phyloP scores from a whole-genome alignment of 331 rosid species.

The Ulmus americana region DNA sequence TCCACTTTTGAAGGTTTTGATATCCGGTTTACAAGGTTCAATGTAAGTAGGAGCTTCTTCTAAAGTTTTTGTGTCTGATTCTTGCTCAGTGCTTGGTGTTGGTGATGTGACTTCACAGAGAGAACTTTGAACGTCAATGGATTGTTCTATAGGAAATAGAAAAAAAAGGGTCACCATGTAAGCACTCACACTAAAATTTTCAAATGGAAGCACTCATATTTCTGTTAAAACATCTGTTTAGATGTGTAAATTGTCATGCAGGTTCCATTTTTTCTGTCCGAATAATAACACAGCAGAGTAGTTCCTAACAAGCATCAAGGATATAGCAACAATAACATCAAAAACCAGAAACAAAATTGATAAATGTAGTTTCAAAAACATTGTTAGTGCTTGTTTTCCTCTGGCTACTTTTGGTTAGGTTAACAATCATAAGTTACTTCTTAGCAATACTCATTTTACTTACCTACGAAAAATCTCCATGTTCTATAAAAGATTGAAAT shows the following conservation, averaged over 20 bases:
- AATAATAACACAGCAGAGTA: too few relatives aligned
- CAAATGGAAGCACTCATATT: not conserved
- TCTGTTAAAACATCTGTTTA: not conserved
- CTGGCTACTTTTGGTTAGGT: not conserved
- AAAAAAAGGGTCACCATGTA: constrained; percentile 1
- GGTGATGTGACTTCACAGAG: constrained; percentile 25
- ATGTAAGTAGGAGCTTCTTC: constrained; percentile 29
- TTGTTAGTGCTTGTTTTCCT: not conserved
- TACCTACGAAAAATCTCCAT: not conserved
- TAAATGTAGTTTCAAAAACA: too few relatives aligned
- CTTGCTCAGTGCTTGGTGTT: constrained; percentile 27
- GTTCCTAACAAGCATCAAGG: too few relatives aligned
- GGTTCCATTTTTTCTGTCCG: too few relatives aligned
- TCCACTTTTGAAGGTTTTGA: constrained; percentile 15
- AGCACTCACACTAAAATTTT: constrained; percentile 6
- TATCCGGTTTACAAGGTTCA: constrained; percentile 12
- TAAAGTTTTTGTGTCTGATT: constrained; percentile 16
- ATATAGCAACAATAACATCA: too few relatives aligned
- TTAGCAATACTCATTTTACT: not conserved
- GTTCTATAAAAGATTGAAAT: not conserved
- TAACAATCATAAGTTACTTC: not conserved
- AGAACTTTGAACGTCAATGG: constrained; percentile 27
- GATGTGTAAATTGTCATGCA: not conserved
- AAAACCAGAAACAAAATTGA: too few relatives aligned
- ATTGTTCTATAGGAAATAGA: constrained; percentile 32